Evolutionary conservation across 2,329 filamentous ascomycete species (phyloP).

Genomic region (Ophiostoma novo-ulmi): DNA sequence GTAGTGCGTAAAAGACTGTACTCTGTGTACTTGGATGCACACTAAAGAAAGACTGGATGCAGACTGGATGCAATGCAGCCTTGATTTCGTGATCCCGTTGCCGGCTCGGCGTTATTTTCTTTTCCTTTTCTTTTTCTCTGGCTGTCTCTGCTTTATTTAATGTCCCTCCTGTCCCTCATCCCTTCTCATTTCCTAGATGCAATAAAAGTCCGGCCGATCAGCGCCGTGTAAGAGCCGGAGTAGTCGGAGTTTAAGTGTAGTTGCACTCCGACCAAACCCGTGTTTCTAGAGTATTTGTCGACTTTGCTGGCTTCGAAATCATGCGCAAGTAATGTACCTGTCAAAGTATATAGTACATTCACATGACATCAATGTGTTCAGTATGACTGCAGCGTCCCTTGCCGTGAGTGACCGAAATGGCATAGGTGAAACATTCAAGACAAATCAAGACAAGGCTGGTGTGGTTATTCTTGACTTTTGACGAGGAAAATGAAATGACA

Average conservation of each 20-base stretch:
- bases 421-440: constrained; percentile 3
- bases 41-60: not conserved
- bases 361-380: not conserved
- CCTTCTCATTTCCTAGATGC: not conserved
- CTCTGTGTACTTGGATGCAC: not conserved
- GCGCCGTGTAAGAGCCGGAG: constrained; percentile 9
- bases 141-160: too few species aligned
- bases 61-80: constrained; percentile 6
- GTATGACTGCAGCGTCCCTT: not conserved
- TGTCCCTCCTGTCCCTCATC: not conserved
- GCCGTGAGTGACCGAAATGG: not conserved
- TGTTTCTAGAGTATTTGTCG: not conserved
- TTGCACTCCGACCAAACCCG: too few species aligned
- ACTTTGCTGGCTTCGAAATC: not conserved
- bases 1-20: not conserved
- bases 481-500: not conserved
- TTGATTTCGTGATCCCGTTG: constrained; percentile 11
- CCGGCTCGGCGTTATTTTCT: not conserved
- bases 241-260: not conserved
- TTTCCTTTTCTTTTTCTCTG: not conserved
- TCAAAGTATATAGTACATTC: not conserved
- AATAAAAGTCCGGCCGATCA: constrained; percentile 2
- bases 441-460: constrained; percentile 1
- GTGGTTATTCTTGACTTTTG: not conserved
- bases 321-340: not conserved